Conservation (phyloP, 2,329 filamentous ascomycete genomes). For the Cladophialophora bantiana region DNA sequence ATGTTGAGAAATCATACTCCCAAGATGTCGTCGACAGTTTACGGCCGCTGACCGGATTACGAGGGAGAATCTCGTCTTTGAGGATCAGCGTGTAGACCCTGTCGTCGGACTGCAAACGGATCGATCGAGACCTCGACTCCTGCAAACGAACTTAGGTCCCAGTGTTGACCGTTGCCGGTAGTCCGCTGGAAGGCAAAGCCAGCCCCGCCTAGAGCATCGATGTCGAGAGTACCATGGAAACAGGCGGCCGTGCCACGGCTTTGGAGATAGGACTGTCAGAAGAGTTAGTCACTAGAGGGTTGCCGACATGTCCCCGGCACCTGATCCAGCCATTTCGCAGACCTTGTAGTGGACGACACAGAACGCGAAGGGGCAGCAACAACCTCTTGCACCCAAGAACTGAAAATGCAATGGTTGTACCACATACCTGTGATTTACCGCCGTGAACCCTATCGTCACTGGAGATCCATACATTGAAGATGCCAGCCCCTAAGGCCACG, state of each 20-base stretch:
- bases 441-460: slow-evolving; percentile 81
- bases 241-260: slow-evolving; percentile 50
- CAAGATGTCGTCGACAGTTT: slow-evolving; percentile 75
- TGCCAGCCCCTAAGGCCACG: slow-evolving; percentile 57
- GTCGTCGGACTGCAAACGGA: slow-evolving; percentile 58
- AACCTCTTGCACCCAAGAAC: neutral
- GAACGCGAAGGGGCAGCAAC: neutral
- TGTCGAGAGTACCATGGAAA: slow-evolving; percentile 76
- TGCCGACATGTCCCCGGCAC: neutral
- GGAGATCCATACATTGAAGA: slow-evolving; percentile 67
- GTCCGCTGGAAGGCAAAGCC: slow-evolving; percentile 83
- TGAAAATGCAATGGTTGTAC: neutral
- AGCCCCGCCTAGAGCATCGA: slow-evolving; percentile 75
- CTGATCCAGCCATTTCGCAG: neutral
- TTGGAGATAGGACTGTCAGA: slow-evolving; percentile 57
- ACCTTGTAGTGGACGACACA: too few species aligned
- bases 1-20: slow-evolving; percentile 70
- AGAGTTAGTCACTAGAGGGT: neutral
- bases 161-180: slow-evolving; percentile 60
- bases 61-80: slow-evolving; percentile 71
- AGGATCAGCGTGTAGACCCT: slow-evolving; percentile 77
- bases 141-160: slow-evolving; percentile 69
- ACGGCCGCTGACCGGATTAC: slow-evolving; percentile 66
- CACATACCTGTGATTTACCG: slow-evolving; percentile 65
- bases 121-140: slow-evolving; percentile 65